phyloP scores from a whole-genome alignment of 83 land plant genomes.

The Picea abies region DNA sequence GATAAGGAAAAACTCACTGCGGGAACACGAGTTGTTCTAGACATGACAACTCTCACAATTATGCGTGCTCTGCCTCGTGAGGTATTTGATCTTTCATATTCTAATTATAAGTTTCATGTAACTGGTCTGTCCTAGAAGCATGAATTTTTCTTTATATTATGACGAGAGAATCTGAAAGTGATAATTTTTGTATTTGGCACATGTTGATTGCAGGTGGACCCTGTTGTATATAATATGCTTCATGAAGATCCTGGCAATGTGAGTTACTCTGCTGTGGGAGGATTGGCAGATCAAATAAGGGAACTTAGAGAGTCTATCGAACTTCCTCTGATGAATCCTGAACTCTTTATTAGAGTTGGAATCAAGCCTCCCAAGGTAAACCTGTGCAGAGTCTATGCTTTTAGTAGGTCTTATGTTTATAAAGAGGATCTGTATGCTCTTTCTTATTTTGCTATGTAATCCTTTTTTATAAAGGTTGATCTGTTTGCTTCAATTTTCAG shows the following conservation, averaged over 20 bases:
- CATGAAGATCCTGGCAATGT: slow-evolving; percentile 99
- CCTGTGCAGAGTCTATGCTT: neutral
- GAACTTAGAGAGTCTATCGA: slow-evolving; percentile 97
- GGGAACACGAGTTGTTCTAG: slow-evolving; percentile 97
- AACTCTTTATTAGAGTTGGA: slow-evolving; percentile 92
- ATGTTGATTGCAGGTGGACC: slow-evolving; percentile 72
- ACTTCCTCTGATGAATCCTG: slow-evolving; percentile 97
- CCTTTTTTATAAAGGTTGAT: neutral
- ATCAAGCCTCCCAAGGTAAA: slow-evolving; percentile 97
- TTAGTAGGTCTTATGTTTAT: neutral
- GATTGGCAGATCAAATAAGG: slow-evolving; percentile 89
- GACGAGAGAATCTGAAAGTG: too few relatives aligned
- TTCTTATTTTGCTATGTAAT: neutral
- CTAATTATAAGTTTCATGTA: too few relatives aligned
- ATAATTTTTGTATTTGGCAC: too few relatives aligned
- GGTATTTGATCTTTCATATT: slow-evolving; percentile 30
- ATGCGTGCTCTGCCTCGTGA: slow-evolving; percentile 98
- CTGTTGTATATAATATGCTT: slow-evolving; percentile 97
- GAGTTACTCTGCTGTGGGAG: slow-evolving; percentile 98
- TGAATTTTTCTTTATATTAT: too few relatives aligned
- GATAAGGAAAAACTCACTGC: slow-evolving; percentile 93
- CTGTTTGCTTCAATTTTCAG: slow-evolving; percentile 31
- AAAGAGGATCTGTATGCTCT: slow-evolving; percentile 8
- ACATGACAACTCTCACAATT: slow-evolving; percentile 97
- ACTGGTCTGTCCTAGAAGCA: too few relatives aligned